Percentiles rank a stretch among this genome's conserved stretches.
phyloP scores from a whole-genome alignment of 139 green algal genomes.

The Marvania coccoides region DNA sequence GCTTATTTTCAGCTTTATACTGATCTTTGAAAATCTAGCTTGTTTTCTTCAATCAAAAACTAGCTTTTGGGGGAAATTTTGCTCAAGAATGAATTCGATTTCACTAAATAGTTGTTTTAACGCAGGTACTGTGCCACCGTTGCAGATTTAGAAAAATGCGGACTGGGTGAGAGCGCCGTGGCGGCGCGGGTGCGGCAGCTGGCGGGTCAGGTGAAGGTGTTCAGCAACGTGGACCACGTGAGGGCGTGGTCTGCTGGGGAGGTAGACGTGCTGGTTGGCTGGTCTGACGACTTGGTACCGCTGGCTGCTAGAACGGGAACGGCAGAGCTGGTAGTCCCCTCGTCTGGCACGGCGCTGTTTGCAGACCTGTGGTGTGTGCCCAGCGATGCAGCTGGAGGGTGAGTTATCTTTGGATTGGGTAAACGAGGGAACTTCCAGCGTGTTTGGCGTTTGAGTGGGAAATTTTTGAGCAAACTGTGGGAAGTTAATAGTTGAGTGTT shows the following conservation, averaged over 20 bases:
- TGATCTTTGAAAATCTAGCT: too few species aligned
- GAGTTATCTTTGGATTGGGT: neutral
- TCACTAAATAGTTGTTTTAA: neutral
- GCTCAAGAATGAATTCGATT: conserved; percentile 12
- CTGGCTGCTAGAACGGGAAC: conserved; percentile 32
- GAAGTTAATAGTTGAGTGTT: too few species aligned
- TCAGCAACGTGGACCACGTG: conserved; percentile 57
- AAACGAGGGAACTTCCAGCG: neutral
- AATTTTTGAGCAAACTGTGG: too few species aligned
- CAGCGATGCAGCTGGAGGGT: conserved; percentile 23
- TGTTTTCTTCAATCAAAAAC: too few species aligned
- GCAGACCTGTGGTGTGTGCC: conserved; percentile 71
- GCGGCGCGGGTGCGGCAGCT: conserved; percentile 28
- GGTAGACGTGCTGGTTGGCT: conserved; percentile 66
- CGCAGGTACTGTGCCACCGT: conserved; percentile 42
- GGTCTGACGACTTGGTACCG: conserved; percentile 39
- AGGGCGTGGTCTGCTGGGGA: conserved; percentile 61
- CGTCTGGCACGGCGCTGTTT: conserved; percentile 63
- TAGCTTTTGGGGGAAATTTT: too few species aligned
- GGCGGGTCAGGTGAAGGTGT: conserved; percentile 45
- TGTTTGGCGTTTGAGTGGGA: neutral
- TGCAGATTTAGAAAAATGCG: conserved; percentile 25
- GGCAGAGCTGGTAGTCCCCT: conserved; percentile 48
- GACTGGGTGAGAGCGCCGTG: conserved; percentile 21
- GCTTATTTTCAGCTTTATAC: too few species aligned